Percentiles rank a stretch among this genome's conserved stretches.
phyloP scores from a whole-genome alignment of 768 basidiomycete species.

The Boletus subcaerulescens region DNA sequence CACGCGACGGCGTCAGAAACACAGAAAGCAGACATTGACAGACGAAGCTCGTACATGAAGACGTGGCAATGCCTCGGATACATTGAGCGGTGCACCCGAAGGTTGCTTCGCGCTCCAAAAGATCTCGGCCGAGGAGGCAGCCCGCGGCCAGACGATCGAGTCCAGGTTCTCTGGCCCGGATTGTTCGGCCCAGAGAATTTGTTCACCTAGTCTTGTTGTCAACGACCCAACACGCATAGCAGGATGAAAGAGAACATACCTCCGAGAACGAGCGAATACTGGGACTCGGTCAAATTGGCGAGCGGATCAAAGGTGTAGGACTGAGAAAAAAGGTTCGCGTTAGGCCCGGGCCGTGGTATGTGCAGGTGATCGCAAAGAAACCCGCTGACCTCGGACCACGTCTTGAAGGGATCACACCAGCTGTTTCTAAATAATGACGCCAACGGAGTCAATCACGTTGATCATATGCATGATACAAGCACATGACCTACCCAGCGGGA shows the following conservation, averaged over 20 bases:
- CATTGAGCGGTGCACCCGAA: constrained; percentile 32
- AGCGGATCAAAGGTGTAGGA: constrained; percentile 48
- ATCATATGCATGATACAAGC: not conserved
- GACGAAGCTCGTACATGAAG: constrained; percentile 34
- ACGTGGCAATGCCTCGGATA: constrained; percentile 43
- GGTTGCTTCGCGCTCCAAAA: constrained; percentile 50
- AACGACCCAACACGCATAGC: not conserved
- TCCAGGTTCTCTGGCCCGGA: constrained; percentile 43
- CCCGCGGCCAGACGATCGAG: constrained; percentile 46
- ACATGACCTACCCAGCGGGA: constrained; percentile 29
- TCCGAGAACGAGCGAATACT: constrained; percentile 39
- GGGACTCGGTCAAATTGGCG: constrained; percentile 35
- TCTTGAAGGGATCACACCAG: constrained; percentile 54
- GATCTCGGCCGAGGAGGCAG: constrained; percentile 47
- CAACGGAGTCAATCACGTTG: not conserved
- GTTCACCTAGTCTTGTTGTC: constrained; percentile 27
- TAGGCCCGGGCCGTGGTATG: too few relatives aligned
- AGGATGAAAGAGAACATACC: constrained; percentile 14
- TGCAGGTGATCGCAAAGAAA: not conserved
- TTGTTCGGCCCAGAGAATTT: constrained; percentile 47
- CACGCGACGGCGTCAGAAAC: not conserved
- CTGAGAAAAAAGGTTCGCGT: too few relatives aligned
- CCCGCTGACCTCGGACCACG: constrained; percentile 43
- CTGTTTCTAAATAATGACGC: constrained; percentile 28
- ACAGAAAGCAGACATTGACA: not conserved